Conservation (phyloP, 2,329 filamentous ascomycete species). For the Talaromyces sp. region DNA sequence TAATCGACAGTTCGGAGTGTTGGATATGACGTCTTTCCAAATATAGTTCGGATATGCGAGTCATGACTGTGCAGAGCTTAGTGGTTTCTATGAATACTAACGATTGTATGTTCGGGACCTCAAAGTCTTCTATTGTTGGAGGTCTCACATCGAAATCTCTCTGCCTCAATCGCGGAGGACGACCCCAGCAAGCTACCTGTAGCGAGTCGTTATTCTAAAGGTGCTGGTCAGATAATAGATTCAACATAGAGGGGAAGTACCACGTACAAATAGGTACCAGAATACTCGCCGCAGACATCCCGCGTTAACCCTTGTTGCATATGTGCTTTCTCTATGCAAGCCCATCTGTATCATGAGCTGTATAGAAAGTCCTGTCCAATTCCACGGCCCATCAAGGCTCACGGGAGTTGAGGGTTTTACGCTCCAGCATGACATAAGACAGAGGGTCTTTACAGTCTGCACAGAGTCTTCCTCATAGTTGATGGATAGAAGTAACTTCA, state of each 20-base stretch:
- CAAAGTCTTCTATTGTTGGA: not conserved
- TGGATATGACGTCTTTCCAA: slow-evolving; percentile 4
- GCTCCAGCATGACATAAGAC: slow-evolving; percentile 20
- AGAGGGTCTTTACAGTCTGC: slow-evolving; percentile 17
- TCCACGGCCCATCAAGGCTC: slow-evolving; percentile 19
- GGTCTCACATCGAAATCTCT: slow-evolving; percentile 4
- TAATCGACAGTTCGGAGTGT: not conserved
- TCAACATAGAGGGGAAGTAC: not conserved
- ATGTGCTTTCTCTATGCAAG: slow-evolving; percentile 21
- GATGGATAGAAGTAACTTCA: slow-evolving; percentile 18
- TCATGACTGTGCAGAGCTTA: slow-evolving; percentile 6
- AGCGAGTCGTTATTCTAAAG: slow-evolving; percentile 8
- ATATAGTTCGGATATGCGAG: slow-evolving; percentile 1
- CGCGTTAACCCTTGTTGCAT: slow-evolving; percentile 6
- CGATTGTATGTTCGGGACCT: not conserved
- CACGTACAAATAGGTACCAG: slow-evolving; percentile 9
- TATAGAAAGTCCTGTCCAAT: slow-evolving; percentile 20
- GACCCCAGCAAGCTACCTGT: slow-evolving; percentile 7
- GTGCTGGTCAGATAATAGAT: not conserved
- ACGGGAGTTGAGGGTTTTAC: slow-evolving; percentile 15
- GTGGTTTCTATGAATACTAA: slow-evolving; percentile 7
- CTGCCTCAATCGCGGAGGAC: not conserved
- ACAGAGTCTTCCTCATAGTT: slow-evolving; percentile 19
- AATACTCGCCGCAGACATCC: slow-evolving; percentile 6
- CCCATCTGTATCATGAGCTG: slow-evolving; percentile 21